Percentiles rank a stretch among this genome's conserved stretches.
phyloP scores from a whole-genome alignment of 352 stramenopile species.

The Globisporangium middletonii region DNA sequence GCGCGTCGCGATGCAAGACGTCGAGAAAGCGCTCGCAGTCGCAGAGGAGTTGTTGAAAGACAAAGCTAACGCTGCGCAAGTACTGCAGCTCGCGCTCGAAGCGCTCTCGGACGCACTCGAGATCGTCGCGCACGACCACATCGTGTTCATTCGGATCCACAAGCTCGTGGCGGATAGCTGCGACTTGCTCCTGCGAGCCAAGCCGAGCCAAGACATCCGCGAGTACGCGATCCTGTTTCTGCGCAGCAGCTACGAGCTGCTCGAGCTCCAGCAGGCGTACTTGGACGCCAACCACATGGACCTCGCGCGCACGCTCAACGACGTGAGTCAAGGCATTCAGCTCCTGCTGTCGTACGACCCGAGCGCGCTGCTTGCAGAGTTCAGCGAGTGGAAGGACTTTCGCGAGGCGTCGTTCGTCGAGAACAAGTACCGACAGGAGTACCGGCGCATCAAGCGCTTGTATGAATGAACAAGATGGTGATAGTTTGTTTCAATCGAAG shows the following conservation, averaged over 20 bases:
- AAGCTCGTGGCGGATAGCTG: conserved; percentile 89
- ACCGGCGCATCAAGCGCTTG: conserved; percentile 86
- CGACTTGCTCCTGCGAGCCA: conserved; percentile 69
- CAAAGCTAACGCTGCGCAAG: conserved; percentile 33
- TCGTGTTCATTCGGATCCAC: conserved; percentile 88
- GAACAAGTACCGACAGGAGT: conserved; percentile 85
- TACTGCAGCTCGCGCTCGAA: conserved; percentile 69
- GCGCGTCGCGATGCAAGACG: conserved; percentile 31
- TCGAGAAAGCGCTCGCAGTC: conserved; percentile 57
- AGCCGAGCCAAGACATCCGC: conserved; percentile 53
- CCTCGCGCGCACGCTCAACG: conserved; percentile 87
- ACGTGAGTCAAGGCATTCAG: conserved; percentile 90
- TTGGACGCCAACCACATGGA: conserved; percentile 89
- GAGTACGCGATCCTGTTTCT: conserved; percentile 87
- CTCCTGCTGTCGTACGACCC: conserved; percentile 84
- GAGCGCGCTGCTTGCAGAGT: conserved; percentile 79
- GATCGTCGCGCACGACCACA: conserved; percentile 77
- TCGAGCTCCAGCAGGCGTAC: conserved; percentile 82
- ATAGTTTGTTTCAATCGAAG: too few relatives aligned
- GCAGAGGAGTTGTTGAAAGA: conserved; percentile 63
- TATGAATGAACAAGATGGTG: conserved; percentile 68
- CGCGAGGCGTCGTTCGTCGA: conserved; percentile 87
- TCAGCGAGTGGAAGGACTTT: conserved; percentile 84
- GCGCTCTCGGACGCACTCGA: conserved; percentile 77
- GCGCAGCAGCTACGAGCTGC: conserved; percentile 78